These are phyloP conservation scores for Tricharina praecox DNA, from an alignment of 495 filamentous ascomycete species.

Conservation along the genomic window DNA sequence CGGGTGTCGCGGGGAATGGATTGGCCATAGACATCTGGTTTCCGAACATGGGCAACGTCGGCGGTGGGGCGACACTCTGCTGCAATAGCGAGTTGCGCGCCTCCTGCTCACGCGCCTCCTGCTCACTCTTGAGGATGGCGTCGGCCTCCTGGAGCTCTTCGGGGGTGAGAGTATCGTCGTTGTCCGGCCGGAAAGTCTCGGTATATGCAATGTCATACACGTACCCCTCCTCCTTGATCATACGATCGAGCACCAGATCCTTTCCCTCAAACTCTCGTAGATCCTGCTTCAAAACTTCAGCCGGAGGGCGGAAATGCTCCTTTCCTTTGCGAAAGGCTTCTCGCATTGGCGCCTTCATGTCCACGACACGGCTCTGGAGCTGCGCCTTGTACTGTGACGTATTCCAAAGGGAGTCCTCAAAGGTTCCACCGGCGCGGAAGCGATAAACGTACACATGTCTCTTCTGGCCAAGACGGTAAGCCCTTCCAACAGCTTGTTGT, in stretches of 20 bases:
- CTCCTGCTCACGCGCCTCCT: neutral
- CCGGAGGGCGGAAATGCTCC: constrained; percentile 36
- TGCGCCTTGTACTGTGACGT: constrained; percentile 51
- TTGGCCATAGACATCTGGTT: no score
- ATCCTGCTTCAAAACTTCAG: constrained; percentile 35
- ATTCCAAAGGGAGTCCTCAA: constrained; percentile 55
- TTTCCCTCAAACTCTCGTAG: constrained; percentile 39
- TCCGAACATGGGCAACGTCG: no score
- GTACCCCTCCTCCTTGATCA: constrained; percentile 33
- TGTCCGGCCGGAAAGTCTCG: constrained; percentile 42
- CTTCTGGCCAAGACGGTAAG: constrained; percentile 69
- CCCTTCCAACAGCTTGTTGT: constrained; percentile 74
- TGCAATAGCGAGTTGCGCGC: neutral
- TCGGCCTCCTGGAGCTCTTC: constrained; percentile 33
- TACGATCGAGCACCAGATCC: constrained; percentile 56
- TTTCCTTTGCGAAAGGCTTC: constrained; percentile 32
- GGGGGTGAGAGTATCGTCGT: constrained; percentile 36
- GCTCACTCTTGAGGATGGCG: neutral
- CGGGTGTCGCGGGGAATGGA: no score
- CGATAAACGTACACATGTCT: constrained; percentile 81
- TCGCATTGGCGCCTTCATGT: constrained; percentile 50
- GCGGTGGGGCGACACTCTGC: no score
- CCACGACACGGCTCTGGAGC: neutral
- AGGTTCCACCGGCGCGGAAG: constrained; percentile 63
- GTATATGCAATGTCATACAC: constrained; percentile 40